Conservation (phyloP, 148 eudicot species). For the Gaultheria prostrata region DNA sequence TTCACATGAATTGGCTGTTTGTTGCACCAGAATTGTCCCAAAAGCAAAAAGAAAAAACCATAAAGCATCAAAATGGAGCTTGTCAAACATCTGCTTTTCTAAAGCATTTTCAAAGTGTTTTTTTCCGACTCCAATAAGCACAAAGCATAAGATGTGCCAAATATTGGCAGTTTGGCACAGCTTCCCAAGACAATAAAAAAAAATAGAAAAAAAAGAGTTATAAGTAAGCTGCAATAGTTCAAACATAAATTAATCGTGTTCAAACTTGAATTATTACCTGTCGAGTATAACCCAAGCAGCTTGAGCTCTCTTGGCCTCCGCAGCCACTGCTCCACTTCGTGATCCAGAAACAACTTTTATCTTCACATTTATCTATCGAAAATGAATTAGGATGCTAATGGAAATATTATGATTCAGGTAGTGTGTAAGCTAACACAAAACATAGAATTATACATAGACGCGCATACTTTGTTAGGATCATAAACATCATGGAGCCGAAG, state of each 20-base stretch:
- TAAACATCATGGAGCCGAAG: conserved; percentile 93
- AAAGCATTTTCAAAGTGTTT: not conserved
- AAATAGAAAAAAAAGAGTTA: not conserved
- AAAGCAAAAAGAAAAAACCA: not conserved
- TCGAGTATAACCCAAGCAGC: conserved; percentile 92
- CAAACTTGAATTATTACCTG: conserved; percentile 46
- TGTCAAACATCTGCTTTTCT: not conserved
- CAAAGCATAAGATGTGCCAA: not conserved
- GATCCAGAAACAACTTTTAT: conserved; percentile 73
- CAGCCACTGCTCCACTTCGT: conserved; percentile 79
- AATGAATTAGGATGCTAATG: not conserved
- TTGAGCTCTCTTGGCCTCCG: conserved; percentile 74
- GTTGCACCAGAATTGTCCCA: not conserved
- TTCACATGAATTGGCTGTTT: not conserved
- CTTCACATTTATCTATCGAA: conserved; percentile 77
- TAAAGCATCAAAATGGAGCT: not conserved
- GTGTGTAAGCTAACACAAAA: not conserved
- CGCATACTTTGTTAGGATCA: conserved; percentile 82
- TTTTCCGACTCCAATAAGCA: not conserved
- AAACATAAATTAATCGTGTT: not conserved
- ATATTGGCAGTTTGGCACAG: not conserved
- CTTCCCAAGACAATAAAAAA: not conserved
- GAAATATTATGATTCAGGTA: not conserved
- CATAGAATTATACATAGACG: not conserved
- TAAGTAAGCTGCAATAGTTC: not conserved